Percentiles rank a stretch among this genome's conserved stretches.
phyloP scores from a whole-genome alignment of 1,139 yeast species.

The Diutina catenulata region DNA sequence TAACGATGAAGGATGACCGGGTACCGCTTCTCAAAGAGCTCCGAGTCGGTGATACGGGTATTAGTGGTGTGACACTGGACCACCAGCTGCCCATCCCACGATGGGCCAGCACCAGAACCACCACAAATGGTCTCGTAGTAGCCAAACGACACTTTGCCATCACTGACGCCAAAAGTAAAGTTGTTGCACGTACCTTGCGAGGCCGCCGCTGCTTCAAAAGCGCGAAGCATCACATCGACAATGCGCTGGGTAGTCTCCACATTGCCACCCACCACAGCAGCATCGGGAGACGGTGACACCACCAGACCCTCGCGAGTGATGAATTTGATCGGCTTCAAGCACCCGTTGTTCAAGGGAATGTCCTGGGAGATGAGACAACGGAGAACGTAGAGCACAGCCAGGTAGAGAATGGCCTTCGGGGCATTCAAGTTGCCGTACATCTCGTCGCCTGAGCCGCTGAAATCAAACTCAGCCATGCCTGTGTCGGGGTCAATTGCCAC shows the following conservation, averaged over 20 bases:
- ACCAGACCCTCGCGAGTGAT: conserved; percentile 57
- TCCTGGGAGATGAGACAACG: conserved; percentile 66
- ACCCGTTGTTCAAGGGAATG: conserved; percentile 80
- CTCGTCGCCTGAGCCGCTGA: conserved; percentile 50
- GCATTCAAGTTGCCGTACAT: conserved; percentile 53
- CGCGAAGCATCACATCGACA: conserved; percentile 66
- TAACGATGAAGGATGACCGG: conserved; percentile 52
- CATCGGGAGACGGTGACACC: conserved; percentile 59
- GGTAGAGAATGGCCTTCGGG: conserved; percentile 58
- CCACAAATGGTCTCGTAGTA: conserved; percentile 68
- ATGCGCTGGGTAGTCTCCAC: conserved; percentile 82
- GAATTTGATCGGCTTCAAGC: conserved; percentile 48
- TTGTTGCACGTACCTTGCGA: conserved; percentile 73
- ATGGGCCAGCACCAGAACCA: conserved; percentile 57
- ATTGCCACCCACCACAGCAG: conserved; percentile 85
- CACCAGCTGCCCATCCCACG: conserved; percentile 52
- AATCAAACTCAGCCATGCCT: conserved; percentile 46
- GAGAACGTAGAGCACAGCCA: conserved; percentile 72
- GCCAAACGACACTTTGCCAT: conserved; percentile 41
- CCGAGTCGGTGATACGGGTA: conserved; percentile 61
- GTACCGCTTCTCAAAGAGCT: conserved; percentile 52
- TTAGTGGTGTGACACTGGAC: conserved; percentile 67
- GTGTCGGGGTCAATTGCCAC: conserved; percentile 29
- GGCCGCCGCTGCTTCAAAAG: conserved; percentile 50
- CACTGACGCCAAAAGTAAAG: conserved; percentile 49